Base-by-base conservation (phyloP, 108 stramenopile species). In the Cyclotella cryptica region DNA sequence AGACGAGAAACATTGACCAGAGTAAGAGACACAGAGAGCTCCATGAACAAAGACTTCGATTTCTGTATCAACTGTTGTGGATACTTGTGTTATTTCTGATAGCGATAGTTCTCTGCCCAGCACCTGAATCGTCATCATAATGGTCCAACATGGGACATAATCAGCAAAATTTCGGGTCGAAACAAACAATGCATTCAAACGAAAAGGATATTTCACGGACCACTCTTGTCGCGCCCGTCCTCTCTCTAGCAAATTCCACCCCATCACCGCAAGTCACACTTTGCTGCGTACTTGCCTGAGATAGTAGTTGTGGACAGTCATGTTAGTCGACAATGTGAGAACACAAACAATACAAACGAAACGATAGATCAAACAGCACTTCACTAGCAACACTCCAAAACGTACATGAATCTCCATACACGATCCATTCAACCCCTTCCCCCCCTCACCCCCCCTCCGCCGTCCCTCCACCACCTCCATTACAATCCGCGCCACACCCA, bases 1-100 rank as follows among this genome's bases (percentile, higher is more conserved):
- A 15, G 82, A 80, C 1, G 80, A 83, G 73, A 93, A 90, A 55
- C 92, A 93, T 62, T 93, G 92, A 12, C 92, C 90, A 12, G 79
- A 81, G 66, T 89, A 91, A 35, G 78, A 81, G 35, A 93, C 90
- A 63, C 92, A 93, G 14, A 93, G 69, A 6, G 90, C 92, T 18
- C 92, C 92, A 69, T 93, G 92, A 0, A 91, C 90, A 80, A 93
- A 93, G 18, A 78, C 86, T 69, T 93, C 92, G 35, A 90, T 83
- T 83, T 93, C 92, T 14, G 86, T 79, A 44, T 70, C 45, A 0
- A 74, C 72, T 18, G 62, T 79, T 14, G 24, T 41, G 29, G 80
- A 66, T 69, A 92, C 85, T 52, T 57, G 60, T 12, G 79, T 52
- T 46, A 92, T 92, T 75, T 92, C 91, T 0, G 59, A 42, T 26